Conservation (phyloP, 768 basidiomycete species). For the Naganishia onofrii region DNA sequence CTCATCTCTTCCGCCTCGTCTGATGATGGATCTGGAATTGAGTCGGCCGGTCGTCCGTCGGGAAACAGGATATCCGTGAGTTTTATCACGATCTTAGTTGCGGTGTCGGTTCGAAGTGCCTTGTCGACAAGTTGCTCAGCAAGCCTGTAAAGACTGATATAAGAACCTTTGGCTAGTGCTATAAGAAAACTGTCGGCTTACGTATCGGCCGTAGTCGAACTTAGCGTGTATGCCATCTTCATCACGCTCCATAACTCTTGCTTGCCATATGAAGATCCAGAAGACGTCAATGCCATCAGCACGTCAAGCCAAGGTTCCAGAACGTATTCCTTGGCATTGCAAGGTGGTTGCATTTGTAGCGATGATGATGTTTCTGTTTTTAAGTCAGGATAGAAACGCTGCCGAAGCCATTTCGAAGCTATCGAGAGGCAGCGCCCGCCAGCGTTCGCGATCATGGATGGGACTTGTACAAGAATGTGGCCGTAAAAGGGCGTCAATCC, state of each 20-base stretch:
- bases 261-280: not conserved
- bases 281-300: not conserved
- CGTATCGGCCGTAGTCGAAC: constrained; percentile 13
- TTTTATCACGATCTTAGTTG: constrained; percentile 53
- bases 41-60: constrained; percentile 71
- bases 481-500: too few relatives aligned
- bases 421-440: not conserved
- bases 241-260: constrained; percentile 1
- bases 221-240: not conserved
- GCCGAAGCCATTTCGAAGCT: not conserved
- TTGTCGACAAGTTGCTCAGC: not conserved
- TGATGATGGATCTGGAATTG: constrained; percentile 68
- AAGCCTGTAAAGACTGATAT: not conserved
- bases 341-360: not conserved
- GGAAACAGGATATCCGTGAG: constrained; percentile 79
- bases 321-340: not conserved
- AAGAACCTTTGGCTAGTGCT: not conserved
- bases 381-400: not conserved
- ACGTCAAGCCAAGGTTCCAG: constrained; percentile 7
- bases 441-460: not conserved
- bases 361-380: not conserved
- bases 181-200: not conserved
- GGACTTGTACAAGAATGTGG: not conserved
- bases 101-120: not conserved
- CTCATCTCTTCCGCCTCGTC: constrained; percentile 71